Evolutionary conservation across 768 basidiomycete species (phyloP).

Genomic region (Leccinum sublutescens): DNA sequence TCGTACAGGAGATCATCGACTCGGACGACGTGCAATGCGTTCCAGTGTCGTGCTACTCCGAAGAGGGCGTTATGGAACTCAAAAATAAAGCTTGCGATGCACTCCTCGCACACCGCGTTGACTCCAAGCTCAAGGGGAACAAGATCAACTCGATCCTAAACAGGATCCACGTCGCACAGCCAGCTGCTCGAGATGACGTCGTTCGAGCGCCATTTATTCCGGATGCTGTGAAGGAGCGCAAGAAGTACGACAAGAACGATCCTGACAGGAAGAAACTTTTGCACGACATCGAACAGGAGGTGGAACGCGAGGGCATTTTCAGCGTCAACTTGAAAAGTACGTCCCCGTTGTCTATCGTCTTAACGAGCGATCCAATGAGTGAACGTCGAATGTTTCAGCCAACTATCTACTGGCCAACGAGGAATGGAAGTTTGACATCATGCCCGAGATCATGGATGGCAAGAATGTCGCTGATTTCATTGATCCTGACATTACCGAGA

Average conservation of each 20-base stretch:
- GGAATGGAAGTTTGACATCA: constrained; percentile 92
- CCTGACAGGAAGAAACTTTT: constrained; percentile 71
- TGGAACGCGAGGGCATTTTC: constrained; percentile 89
- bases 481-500: constrained; percentile 95
- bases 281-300: constrained; percentile 79
- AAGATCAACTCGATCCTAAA: constrained; percentile 93
- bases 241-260: constrained; percentile 86
- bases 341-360: background rate
- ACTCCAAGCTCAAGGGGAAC: constrained; percentile 88
- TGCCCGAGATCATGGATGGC: constrained; percentile 99
- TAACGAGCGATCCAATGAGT: background rate
- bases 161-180: constrained; percentile 93
- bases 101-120: constrained; percentile 91
- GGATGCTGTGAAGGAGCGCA: constrained; percentile 69
- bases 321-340: constrained; percentile 88
- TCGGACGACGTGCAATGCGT: constrained; percentile 68
- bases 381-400: constrained; percentile 50
- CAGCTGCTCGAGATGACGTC: constrained; percentile 87
- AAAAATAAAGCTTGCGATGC: constrained; percentile 96
- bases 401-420: constrained; percentile 86
- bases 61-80: constrained; percentile 97
- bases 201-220: constrained; percentile 88
- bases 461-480: constrained; percentile 99
- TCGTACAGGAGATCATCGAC: constrained; percentile 87
- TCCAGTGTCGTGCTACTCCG: constrained; percentile 91